Evolutionary conservation across 192 early-diverging fungal species (phyloP).

Genomic region (Chytriomyces confervae): DNA sequence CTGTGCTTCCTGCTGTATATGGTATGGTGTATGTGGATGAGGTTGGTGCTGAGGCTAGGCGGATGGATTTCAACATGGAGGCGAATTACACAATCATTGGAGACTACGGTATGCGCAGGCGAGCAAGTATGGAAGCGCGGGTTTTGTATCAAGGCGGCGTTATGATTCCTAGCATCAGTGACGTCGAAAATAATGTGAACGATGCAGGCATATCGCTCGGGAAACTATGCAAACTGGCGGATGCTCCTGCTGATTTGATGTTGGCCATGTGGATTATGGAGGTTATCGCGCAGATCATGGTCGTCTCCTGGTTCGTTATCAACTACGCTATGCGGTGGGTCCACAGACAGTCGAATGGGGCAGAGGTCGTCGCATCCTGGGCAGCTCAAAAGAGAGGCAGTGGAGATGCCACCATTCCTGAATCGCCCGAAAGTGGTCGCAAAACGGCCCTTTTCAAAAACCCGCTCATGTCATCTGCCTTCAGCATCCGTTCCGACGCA

Average conservation of each 20-base stretch:
- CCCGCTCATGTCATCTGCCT: too few relatives aligned
- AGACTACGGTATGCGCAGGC: neutral
- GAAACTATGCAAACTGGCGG: neutral
- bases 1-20: neutral
- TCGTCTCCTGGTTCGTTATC: neutral
- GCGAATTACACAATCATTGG: neutral
- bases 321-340: neutral
- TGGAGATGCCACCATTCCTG: neutral
- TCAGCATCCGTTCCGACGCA: neutral
- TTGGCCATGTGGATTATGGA: neutral
- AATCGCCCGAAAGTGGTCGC: too few relatives aligned
- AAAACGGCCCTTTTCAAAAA: too few relatives aligned
- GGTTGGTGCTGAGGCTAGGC: too few relatives aligned
- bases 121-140: too few relatives aligned
- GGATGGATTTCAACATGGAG: neutral
- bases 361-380: neutral
- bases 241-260: neutral
- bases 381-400: neutral
- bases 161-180: neutral
- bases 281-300: neutral
- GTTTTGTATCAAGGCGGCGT: neutral
- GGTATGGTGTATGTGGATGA: neutral
- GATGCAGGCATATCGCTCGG: neutral
- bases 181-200: neutral
- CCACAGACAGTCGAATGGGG: neutral